These are phyloP conservation scores for Pleurotus pulmonarius DNA, from an alignment of 768 basidiomycete genomes.

Conservation along the genomic window DNA sequence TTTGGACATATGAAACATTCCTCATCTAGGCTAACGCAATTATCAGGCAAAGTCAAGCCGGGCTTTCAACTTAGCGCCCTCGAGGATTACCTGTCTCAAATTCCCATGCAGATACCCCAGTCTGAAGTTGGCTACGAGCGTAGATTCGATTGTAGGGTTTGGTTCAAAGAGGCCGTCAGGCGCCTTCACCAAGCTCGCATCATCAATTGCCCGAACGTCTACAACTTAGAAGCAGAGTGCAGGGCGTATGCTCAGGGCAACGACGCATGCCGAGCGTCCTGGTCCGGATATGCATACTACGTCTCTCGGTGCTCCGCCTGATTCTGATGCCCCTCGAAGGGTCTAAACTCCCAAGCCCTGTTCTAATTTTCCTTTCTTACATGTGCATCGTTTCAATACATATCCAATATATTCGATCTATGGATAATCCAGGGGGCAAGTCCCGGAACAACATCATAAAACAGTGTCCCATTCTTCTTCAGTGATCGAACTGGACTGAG, in stretches of 20 bases:
- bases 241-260: not conserved
- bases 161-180: slow-evolving; percentile 12
- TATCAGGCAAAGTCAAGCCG: not conserved
- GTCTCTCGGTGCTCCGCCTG: not conserved
- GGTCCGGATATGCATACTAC: slow-evolving; percentile 8
- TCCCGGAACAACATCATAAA: too few relatives aligned
- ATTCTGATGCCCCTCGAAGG: too few relatives aligned
- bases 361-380: too few relatives aligned
- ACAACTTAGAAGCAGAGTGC: slow-evolving; percentile 10
- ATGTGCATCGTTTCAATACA: too few relatives aligned
- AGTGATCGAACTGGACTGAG: too few relatives aligned
- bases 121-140: slow-evolving; percentile 5
- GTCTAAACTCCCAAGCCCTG: too few relatives aligned
- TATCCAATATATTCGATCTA: too few relatives aligned
- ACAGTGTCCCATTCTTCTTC: too few relatives aligned
- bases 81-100: slow-evolving; percentile 2
- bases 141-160: slow-evolving; percentile 11
- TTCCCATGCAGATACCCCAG: slow-evolving; percentile 7
- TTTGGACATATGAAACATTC: too few relatives aligned
- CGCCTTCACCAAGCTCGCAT: slow-evolving; percentile 4
- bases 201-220: slow-evolving; percentile 9
- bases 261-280: not conserved
- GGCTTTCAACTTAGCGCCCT: not conserved
- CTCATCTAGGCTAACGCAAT: too few relatives aligned
- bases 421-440: too few relatives aligned